These are phyloP conservation scores for Magnusiomyces clavatus DNA, from an alignment of 1,139 yeast genomes.

Conservation along the genomic window DNA sequence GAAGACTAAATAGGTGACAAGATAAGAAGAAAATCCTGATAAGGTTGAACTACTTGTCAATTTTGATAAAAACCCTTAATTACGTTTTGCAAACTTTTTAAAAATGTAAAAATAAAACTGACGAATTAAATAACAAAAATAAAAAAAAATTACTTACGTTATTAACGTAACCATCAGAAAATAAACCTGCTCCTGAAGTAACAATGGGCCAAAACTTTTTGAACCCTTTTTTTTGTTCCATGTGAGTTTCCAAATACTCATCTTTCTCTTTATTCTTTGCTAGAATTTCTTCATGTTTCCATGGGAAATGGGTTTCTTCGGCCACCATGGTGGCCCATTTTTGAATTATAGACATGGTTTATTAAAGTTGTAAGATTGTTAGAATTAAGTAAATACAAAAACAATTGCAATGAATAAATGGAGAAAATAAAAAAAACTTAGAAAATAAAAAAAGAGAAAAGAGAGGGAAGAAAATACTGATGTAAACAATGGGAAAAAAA, in stretches of 20 bases:
- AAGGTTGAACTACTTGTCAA: too few species aligned
- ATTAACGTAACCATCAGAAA: constrained; percentile 86
- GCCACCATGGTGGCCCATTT: constrained; percentile 11
- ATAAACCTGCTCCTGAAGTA: constrained; percentile 85
- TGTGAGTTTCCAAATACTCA: constrained; percentile 8
- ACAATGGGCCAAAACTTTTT: constrained; percentile 61
- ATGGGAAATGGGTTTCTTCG: constrained; percentile 15
- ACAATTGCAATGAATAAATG: neutral
- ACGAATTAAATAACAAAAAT: neutral
- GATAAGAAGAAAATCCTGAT: too few species aligned
- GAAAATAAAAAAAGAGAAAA: neutral
- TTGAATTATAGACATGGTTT: constrained; percentile 6
- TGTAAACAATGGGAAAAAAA: neutral
- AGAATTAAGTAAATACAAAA: too few species aligned
- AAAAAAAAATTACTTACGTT: constrained; percentile 31
- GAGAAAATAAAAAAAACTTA: neutral
- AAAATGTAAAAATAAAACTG: too few species aligned
- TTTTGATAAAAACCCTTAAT: too few species aligned
- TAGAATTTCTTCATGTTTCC: constrained; percentile 10
- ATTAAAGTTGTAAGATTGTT: too few species aligned
- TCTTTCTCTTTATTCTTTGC: constrained; percentile 7
- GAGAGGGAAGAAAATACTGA: too few species aligned
- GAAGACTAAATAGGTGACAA: too few species aligned
- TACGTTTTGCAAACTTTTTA: too few species aligned
- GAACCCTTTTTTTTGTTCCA: constrained; percentile 15